These are phyloP conservation scores for Cercospora sp. DNA, from an alignment of 2,329 filamentous ascomycete genomes.

Conservation along the genomic window DNA sequence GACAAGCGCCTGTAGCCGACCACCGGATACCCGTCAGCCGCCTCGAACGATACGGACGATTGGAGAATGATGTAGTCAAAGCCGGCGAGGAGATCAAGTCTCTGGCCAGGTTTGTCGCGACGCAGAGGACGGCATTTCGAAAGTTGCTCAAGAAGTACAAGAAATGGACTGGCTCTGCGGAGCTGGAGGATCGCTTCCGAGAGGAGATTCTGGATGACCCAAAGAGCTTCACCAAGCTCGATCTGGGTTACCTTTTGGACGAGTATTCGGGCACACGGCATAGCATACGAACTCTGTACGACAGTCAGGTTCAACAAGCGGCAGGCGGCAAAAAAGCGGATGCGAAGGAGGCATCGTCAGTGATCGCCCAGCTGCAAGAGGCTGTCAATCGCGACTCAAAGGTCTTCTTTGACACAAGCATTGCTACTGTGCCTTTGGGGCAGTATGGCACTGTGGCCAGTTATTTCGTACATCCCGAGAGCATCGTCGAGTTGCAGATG, in stretches of 20 bases:
- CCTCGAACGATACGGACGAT: conserved; percentile 53
- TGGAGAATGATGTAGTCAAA: conserved; percentile 53
- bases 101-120: conserved; percentile 69
- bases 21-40: conserved; percentile 45
- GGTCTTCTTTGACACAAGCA: conserved; percentile 52
- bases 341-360: conserved; percentile 27
- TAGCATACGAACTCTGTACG: conserved; percentile 48
- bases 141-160: conserved; percentile 86
- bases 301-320: conserved; percentile 34
- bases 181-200: conserved; percentile 65
- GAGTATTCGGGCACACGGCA: conserved; percentile 51
- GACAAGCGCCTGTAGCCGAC: conserved; percentile 26
- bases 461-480: conserved; percentile 57
- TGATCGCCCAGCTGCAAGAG: conserved; percentile 42
- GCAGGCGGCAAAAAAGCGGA: conserved; percentile 17
- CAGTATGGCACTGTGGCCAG: conserved; percentile 48
- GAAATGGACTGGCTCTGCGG: conserved; percentile 78
- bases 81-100: conserved; percentile 71
- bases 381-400: conserved; percentile 44
- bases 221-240: conserved; percentile 69
- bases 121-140: conserved; percentile 73
- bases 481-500: conserved; percentile 55
- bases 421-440: conserved; percentile 51
- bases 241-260: conserved; percentile 57
- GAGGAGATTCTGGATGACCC: conserved; percentile 64